Conservation (phyloP, 2,329 filamentous ascomycete genomes). For the Phyllosticta citribraziliensis region DNA sequence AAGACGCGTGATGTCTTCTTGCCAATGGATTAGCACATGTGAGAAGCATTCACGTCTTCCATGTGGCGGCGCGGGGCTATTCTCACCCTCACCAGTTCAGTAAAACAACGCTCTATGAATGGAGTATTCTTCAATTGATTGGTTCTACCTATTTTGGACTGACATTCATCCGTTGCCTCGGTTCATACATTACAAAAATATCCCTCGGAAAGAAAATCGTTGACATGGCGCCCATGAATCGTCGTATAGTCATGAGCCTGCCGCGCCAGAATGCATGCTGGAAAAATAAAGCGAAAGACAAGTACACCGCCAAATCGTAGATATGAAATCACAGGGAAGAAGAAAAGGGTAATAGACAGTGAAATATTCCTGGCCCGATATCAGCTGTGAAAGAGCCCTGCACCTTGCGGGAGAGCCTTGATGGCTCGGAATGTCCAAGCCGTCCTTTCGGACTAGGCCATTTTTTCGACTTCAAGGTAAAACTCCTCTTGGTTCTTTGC, state of each 20-base stretch:
- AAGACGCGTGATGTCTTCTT: no score
- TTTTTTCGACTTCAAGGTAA: background rate
- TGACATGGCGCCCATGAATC: background rate
- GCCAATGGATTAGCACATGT: no score
- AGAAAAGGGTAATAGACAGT: background rate
- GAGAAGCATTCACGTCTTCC: no score
- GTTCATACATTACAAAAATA: background rate
- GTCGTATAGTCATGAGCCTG: background rate
- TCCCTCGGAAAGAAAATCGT: background rate
- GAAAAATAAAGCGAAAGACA: background rate
- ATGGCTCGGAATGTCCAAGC: background rate
- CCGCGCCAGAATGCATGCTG: background rate
- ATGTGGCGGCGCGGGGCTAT: no score
- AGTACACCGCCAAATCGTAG: background rate
- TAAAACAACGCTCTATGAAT: no score
- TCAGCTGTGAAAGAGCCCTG: no score
- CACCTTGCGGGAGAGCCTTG: background rate
- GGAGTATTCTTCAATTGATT: background rate
- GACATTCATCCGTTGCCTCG: background rate
- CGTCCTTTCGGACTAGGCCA: background rate
- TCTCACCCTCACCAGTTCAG: no score
- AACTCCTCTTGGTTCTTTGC: background rate
- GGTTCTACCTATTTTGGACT: background rate
- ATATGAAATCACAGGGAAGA: background rate
- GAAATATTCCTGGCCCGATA: background rate